Evolutionary conservation across 75 land plant species (phyloP), one percentile per base, ranked within the genome.

Genomic region (Chamaecyparis obtusa): DNA sequence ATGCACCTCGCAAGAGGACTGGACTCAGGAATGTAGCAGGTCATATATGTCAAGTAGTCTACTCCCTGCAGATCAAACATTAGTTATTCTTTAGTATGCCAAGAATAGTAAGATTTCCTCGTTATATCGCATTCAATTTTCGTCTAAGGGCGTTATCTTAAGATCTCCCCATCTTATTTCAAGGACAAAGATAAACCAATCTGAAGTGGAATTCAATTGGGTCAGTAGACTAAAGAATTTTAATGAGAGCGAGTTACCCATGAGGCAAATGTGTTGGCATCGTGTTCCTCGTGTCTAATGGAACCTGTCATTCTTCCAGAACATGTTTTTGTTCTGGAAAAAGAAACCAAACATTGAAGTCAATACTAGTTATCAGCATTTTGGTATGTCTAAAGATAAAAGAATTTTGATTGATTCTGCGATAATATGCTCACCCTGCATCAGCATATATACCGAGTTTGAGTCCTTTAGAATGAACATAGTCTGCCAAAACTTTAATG

Each of bases 391-490:
- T 30, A 7, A 15, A 32, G 15, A 14, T 71, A 19, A 13, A 9
- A 67, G 21, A 32, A 8, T 19, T 84, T 44, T 21, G 57, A 35
- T 49, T 36, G 35, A 78, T 44, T 14, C 14, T n/a, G 19, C 13
- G 33, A 44, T 56, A 4, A 81, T n/a, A 49, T 37, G 72, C 75
- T 88, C 72, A 96, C 97, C 97, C 97, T 24, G 95, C 95, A 92
- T 93, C 96, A 32, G 96, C 93, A 82, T 95, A 97, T 69, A 97
- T 94, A 78, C 99, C 97, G 39, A 97, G 88, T 89, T 95, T 97
- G 21, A 97, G 92, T 4, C 97, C 99, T 87, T 92, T 94, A 67
- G 85, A 83, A 86, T 97, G 99, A 30, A 94, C 96, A 87, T 97
- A 90, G 90, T 97, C 97, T 54, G 97, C 97, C 48, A 97, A 71